Evolutionary conservation across 192 early-diverging fungal genomes (phyloP), one percentile per base, ranked within the genome.

Genomic region (Anaeromyces robustus): DNA sequence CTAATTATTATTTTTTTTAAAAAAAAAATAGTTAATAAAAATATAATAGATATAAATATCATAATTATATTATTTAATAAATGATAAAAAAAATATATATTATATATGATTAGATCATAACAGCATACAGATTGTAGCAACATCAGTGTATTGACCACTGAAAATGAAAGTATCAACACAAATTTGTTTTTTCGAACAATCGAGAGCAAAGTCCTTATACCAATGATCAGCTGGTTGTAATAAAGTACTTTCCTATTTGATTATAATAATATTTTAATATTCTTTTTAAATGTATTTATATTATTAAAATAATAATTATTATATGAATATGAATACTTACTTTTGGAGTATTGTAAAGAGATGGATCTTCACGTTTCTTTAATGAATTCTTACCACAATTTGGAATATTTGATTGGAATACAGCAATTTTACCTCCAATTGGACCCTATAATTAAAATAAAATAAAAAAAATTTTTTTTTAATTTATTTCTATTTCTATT

Each of bases 201-300:
- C 93, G 4, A 96, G 94, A 12, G 96, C 96, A 84, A 96, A 89
- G 12, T 86, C 87, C 86, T 97, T 98, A 90, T 98, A 98, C 85
- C 96, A 98, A 0, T 86, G 85, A 30, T 88, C 92, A n/a, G 94
- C 91, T 28, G 96, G 89, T 80, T 96, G 92, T 34, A 97, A 84
- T 78, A 98, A 85, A 22, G 91, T 85, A 0, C 92, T 90, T 85
- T 98, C 97, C 90, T 90, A 78, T 17, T 77, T 68, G 79, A 29
- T 19, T 29, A 78, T n/a, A 41, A 86, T 29, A 43, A 80, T 31
- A 5, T 29, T n/a, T 41, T 4, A 34, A 79, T 83, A 68, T 80
- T 39, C 78, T 41, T 39, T 78, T n/a, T n/a, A n/a, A n/a, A n/a
- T n/a, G n/a, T n/a, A n/a, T n/a, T n/a, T n/a, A n/a, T n/a, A n/a